Conservation (phyloP, 176 grass and related monocot species). For the Avena eriantha region DNA sequence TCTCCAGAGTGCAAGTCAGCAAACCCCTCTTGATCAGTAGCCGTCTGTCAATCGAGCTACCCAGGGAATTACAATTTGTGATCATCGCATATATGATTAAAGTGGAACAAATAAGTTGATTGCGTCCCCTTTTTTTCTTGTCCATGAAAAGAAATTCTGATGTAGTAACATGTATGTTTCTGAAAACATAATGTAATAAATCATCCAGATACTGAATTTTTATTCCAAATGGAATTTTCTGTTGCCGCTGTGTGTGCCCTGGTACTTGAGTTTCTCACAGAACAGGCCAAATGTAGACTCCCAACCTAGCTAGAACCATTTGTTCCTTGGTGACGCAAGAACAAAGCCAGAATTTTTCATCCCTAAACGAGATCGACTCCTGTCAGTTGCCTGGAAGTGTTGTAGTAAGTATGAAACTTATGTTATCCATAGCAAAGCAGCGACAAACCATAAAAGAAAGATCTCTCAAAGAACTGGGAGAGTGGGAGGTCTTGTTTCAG, state of each 20-base stretch:
- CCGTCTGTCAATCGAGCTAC: neutral
- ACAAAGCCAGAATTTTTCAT: neutral
- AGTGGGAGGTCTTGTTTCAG: no score
- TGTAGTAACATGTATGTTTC: neutral
- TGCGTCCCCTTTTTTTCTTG: no score
- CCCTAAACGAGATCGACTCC: neutral
- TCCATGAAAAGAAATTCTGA: no score
- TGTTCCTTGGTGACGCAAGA: neutral
- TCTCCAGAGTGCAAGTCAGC: slow-evolving; percentile 9
- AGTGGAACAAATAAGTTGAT: neutral
- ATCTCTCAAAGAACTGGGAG: no score
- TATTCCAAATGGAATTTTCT: neutral
- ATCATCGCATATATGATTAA: neutral
- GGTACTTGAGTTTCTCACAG: neutral
- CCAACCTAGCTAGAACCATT: neutral
- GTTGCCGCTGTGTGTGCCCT: neutral
- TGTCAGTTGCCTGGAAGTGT: neutral
- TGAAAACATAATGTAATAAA: neutral
- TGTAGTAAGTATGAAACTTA: neutral
- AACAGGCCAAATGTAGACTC: neutral
- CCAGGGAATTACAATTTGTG: neutral
- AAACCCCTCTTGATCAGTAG: neutral
- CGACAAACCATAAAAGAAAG: no score
- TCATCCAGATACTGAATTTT: neutral
- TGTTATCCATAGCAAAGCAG: neutral